Evolutionary conservation across 768 basidiomycete species (phyloP), one percentile per base, ranked within the genome.

Genomic region (Hebeloma cylindrosporum): DNA sequence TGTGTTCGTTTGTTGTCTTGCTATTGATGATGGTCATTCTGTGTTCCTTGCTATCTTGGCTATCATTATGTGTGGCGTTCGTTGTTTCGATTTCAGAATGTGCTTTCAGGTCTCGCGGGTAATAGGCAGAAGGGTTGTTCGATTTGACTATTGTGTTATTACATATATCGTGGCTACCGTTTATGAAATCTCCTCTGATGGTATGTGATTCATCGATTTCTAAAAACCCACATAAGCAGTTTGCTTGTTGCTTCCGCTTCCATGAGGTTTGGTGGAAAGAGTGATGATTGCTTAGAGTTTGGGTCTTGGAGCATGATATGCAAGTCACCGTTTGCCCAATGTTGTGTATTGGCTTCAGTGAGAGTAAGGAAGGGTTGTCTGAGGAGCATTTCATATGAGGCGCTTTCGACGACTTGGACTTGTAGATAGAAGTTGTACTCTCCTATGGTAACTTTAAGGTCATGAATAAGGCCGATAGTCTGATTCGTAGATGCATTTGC

Each of bases 221-320:
- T n/a, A n/a, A n/a, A 67, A 17, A 0, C 59, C 47, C 0, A 72
- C 50, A 14, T 59, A 59, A 1, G 63, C 53, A 32, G 67, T 60
- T 46, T 67, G 65, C 54, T 68, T 68, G 27, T 25, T 14, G 28
- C 10, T 14, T 69, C 61, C 8, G 50, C 16, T 7, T 38, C 45
- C 33, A 73, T 52, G 3, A 70, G 36, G 7, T 70, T 57, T 21
- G 69, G 60, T 2, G 66, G 23, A 3, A 72, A 46, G 13, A n/a
- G n/a, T n/a, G n/a, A n/a, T n/a, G n/a, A n/a, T n/a, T n/a, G n/a
- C n/a, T n/a, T 38, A 4, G 43, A 36, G 31, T 40, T 51, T 0
- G 40, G 49, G 21, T 51, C 39, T 0, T 29, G 23, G 13, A 51
- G 14, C 0, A 32, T 51, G 33, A 51, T n/a, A 18, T 46, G 44